These are phyloP conservation scores for Ramaria sp. DNA, from an alignment of 768 basidiomycete genomes.

Conservation along the genomic window DNA sequence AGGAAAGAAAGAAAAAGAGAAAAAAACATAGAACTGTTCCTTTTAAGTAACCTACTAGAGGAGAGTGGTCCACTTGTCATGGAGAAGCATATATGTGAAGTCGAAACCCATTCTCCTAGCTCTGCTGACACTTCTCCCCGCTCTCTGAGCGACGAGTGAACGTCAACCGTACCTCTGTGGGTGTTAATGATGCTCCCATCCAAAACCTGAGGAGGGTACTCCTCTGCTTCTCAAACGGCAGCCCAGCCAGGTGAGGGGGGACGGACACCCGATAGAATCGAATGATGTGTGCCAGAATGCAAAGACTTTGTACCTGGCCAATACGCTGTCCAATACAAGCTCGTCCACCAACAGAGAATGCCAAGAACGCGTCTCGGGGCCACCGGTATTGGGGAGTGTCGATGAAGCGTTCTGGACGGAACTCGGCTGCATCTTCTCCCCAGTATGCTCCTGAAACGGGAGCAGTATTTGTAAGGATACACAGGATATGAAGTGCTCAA, in stretches of 20 bases:
- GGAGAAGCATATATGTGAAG: too few relatives aligned
- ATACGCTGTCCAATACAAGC: conserved; percentile 42
- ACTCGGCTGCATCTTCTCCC: conserved; percentile 33
- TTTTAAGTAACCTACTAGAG: too few relatives aligned
- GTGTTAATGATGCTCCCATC: conserved; percentile 5
- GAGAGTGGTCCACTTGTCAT: too few relatives aligned
- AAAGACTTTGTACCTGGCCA: conserved; percentile 29
- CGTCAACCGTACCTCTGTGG: conserved; percentile 1
- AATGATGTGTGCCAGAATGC: conserved; percentile 33
- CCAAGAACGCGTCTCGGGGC: conserved; percentile 39
- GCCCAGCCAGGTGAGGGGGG: conserved; percentile 24
- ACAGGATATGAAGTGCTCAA: neutral
- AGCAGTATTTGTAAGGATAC: neutral
- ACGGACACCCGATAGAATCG: conserved; percentile 30
- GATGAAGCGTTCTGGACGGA: conserved; percentile 40
- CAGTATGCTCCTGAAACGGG: conserved; percentile 35
- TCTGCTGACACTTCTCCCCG: neutral
- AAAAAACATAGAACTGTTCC: too few relatives aligned
- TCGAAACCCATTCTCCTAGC: too few relatives aligned
- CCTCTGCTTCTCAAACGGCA: conserved; percentile 24
- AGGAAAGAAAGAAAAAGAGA: too few relatives aligned
- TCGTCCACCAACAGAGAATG: conserved; percentile 35
- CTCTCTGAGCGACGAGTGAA: neutral
- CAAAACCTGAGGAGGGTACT: conserved; percentile 21
- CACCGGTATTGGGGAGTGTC: conserved; percentile 38